These are phyloP conservation scores for Aspergillus baeticus DNA, from an alignment of 495 filamentous ascomycete genomes.

Conservation along the genomic window DNA sequence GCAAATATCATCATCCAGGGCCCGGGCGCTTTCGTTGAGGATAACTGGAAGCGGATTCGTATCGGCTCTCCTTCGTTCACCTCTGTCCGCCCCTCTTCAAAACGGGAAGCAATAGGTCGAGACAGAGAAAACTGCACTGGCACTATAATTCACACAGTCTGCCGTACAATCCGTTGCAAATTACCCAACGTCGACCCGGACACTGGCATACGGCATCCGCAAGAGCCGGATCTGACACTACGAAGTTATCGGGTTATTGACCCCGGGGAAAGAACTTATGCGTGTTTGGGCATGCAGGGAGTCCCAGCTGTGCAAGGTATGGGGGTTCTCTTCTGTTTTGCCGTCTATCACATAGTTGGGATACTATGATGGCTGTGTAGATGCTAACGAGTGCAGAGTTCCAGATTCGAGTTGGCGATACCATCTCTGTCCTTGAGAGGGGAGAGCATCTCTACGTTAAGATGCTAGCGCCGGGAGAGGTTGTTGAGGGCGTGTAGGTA, in stretches of 20 bases:
- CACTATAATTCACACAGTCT: conserved; percentile 56
- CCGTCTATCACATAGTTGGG: no score
- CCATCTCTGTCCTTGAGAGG: conserved; percentile 55
- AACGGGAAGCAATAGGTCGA: not conserved
- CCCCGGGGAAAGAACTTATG: conserved; percentile 62
- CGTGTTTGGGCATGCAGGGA: conserved; percentile 84
- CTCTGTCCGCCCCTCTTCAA: not conserved
- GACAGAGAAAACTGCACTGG: not conserved
- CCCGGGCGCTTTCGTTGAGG: conserved; percentile 64
- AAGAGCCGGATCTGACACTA: conserved; percentile 73
- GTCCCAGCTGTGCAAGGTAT: conserved; percentile 54
- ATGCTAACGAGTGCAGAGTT: conserved; percentile 28
- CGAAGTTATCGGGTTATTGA: conserved; percentile 71
- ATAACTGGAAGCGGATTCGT: conserved; percentile 72
- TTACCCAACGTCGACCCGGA: conserved; percentile 80
- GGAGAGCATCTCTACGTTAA: conserved; percentile 65
- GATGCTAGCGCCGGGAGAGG: conserved; percentile 42
- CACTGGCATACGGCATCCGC: conserved; percentile 66
- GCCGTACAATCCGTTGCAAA: conserved; percentile 74
- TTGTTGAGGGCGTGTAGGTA: conserved; percentile 34
- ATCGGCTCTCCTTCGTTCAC: no score
- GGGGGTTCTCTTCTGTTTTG: not conserved
- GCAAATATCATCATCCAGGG: conserved; percentile 79
- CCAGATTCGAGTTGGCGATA: conserved; percentile 58
- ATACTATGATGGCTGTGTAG: not conserved